Evolutionary conservation across 2,329 filamentous ascomycete genomes (phyloP), one percentile per base, ranked within the genome.

Genomic region (Penicillium sp.): DNA sequence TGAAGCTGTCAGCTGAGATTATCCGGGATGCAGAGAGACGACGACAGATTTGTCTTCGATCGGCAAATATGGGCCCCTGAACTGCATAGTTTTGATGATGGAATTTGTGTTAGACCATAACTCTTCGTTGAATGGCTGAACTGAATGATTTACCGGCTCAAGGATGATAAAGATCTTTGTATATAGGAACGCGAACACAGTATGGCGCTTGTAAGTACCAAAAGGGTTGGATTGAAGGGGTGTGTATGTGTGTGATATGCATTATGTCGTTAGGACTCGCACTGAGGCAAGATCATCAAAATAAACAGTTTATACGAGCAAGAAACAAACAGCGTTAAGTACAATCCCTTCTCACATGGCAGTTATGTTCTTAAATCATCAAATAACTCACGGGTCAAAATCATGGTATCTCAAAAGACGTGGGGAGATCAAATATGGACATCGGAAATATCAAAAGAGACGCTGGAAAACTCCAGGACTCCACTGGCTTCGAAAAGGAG

Each of bases 11-110:
- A n/a, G 86, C 88, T 23, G 90, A 93, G 69, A 91, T 93, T 59
- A 84, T 93, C 68, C 86, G 88, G 57, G 90, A 93, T 71, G 90
- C 90, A 8, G 90, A 90, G 71, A 83, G 86, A 65, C 83, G 89
- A 63, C 80, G 90, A 64, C 85, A 87, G 67, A 81, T 70, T 19
- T 67, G 62, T 57, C 63, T 70, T 43, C 62, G 63, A 33, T 67
- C 70, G 11, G 40, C 57, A 9, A 59, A 60, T 36, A 38, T 51
- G 23, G 53, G 51, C n/a, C 40, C 64, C 5, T 65, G 53, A 59
- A 15, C 13, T 47, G 45, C 45, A n/a, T 5, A 23, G 6, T 34
- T 23, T 31, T 25, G 7, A 21, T 9, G 25, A 21, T 7, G 25
- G 38, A 33, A 27, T 44, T n/a, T 31, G 33, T 25, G 33, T 15